These are phyloP conservation scores for Fusarium verrucosum DNA, from an alignment of 2,329 filamentous ascomycete genomes.

Conservation along the genomic window DNA sequence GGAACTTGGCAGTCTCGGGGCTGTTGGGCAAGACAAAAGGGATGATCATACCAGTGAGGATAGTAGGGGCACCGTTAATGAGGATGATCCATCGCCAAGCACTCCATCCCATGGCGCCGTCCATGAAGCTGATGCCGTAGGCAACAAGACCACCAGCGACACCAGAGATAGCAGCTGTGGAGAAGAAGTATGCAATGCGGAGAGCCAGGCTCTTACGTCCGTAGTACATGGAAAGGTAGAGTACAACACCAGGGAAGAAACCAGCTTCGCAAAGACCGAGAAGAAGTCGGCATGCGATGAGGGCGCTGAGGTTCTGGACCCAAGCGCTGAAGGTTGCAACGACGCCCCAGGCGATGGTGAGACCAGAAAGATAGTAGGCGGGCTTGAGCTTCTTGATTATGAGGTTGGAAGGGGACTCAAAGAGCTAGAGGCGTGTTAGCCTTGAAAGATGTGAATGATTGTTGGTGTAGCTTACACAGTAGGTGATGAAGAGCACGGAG, in stretches of 20 bases:
- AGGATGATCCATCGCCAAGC: conserved; percentile 76
- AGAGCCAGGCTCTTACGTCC: conserved; percentile 68
- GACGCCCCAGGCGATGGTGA: conserved; percentile 57
- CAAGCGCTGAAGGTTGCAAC: conserved; percentile 56
- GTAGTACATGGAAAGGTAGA: conserved; percentile 70
- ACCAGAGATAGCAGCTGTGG: conserved; percentile 67
- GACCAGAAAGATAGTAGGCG: conserved; percentile 60
- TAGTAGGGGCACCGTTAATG: conserved; percentile 56
- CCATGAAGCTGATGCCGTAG: conserved; percentile 71
- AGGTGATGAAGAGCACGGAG: conserved; percentile 51
- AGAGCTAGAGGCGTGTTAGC: conserved; percentile 37
- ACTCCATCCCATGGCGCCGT: conserved; percentile 63
- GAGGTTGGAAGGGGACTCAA: conserved; percentile 53
- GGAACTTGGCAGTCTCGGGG: conserved; percentile 60
- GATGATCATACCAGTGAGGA: conserved; percentile 62
- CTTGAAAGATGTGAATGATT: accelerated
- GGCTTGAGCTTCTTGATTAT: conserved; percentile 51
- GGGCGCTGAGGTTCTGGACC: conserved; percentile 55
- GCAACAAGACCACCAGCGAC: conserved; percentile 72
- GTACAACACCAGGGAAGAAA: conserved; percentile 60
- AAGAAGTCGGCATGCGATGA: conserved; percentile 54
- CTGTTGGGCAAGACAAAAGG: conserved; percentile 68
- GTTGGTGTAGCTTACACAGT: conserved; percentile 52
- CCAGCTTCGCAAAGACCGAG: conserved; percentile 56
- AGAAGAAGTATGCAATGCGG: conserved; percentile 70